Base-by-base conservation (phyloP, 2,329 filamentous ascomycete genomes). In the Paecilomyces formosus region DNA sequence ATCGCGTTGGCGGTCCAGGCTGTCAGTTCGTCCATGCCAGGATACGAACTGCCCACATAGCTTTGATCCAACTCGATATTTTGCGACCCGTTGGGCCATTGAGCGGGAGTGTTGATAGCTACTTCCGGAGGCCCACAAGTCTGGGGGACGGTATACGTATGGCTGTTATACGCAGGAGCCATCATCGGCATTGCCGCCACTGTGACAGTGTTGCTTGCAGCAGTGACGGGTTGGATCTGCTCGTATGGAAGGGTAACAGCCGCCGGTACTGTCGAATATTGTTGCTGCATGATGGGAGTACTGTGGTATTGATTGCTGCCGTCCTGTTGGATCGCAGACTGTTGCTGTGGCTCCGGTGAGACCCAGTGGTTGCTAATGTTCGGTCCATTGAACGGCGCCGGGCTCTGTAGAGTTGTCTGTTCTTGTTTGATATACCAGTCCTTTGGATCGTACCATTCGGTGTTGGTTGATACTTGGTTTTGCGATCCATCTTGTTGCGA, bases 111-210 rank as follows among this genome's bases (percentile, higher is more conserved):
- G 13, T 65, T 60, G 11, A 70, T 60, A 6, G 62, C 65, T 1
- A 70, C 7, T 3, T 45, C 39, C 7, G 39, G 9, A 52, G 65
- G 65, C n/a, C 72, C 57, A 55, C 68, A 67, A 1, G 66, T 62
- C 15, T 69, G 67, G 2, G 69, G 61, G 3, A 69, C 60, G 13
- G 68, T 58, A 57, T 70, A 72, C 8, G 62, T 55, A n/a, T 63
- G 54, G 28, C 58, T 59, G 12, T 58, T 54, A 55, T 68, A 72
- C 3, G 61, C 58, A 8, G 69, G 63, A 7, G 65, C 64, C 58
- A 70, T 61, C 51, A 64, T 59, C 12, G 68, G 58, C 18, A 67
- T 62, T 15, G 65, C 63, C 55, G 67, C 69, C 53, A 70, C 53
- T 58, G 71, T 57, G 12, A 68, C 62, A 13, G 11, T 51, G 21